Evolutionary conservation across 2,329 filamentous ascomycete species (phyloP).

Genomic region (Sarocladiaceae sp.): DNA sequence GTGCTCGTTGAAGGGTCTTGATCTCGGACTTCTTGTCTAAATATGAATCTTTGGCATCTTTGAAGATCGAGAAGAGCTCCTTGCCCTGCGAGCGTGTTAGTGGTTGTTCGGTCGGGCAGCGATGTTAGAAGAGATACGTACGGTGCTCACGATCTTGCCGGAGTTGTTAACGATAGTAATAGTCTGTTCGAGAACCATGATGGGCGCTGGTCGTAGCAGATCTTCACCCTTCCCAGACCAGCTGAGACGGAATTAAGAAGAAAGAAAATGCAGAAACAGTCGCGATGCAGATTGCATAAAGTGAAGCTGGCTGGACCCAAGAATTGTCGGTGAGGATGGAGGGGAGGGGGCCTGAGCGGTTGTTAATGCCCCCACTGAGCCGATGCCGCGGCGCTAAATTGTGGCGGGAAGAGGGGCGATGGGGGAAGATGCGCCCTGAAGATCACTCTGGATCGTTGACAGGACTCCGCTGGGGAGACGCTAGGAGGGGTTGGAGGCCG

Average conservation of each 20-base stretch:
- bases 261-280: constrained; percentile 3
- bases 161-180: constrained; percentile 79
- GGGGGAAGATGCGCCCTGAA: constrained; percentile 3
- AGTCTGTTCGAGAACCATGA: constrained; percentile 50
- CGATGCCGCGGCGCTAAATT: constrained; percentile 3
- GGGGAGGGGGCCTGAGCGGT: not conserved
- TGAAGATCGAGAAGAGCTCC: constrained; percentile 85
- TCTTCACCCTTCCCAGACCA: constrained; percentile 9
- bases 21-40: constrained; percentile 75
- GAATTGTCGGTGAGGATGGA: constrained; percentile 4
- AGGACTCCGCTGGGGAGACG: not conserved
- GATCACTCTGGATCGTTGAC: constrained; percentile 1
- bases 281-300: not conserved
- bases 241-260: constrained; percentile 3
- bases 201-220: constrained; percentile 2
- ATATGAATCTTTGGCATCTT: constrained; percentile 85
- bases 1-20: constrained; percentile 51
- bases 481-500: not conserved
- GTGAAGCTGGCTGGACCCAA: not conserved
- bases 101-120: not conserved
- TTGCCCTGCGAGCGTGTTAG: constrained; percentile 61
- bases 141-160: constrained; percentile 77
- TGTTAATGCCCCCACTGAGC: not conserved
- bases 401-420: constrained; percentile 7
- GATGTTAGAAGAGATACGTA: constrained; percentile 35